A percentile compares a stretch with the other conserved stretches of the same genome.
These are phyloP conservation scores for Penicillium atrosanguineum DNA, from an alignment of 495 filamentous ascomycete genomes.

Conservation along the genomic window DNA sequence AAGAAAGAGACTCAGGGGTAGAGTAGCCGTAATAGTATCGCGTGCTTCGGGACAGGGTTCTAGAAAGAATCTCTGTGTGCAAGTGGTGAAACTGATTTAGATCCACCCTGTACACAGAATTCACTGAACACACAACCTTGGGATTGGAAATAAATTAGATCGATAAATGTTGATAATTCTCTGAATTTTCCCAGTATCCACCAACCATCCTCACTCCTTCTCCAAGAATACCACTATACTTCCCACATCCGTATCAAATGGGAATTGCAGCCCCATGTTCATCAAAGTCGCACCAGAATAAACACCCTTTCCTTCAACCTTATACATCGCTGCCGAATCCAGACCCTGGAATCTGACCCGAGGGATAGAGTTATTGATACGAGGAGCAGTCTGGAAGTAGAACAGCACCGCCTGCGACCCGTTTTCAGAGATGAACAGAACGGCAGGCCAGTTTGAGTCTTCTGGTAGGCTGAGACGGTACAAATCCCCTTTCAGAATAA, in stretches of 20 bases:
- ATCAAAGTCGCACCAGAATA: slow-evolving; percentile 49
- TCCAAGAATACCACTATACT: slow-evolving; percentile 44
- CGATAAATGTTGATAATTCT: too few relatives aligned
- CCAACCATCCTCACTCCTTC: slow-evolving; percentile 16
- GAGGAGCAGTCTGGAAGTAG: slow-evolving; percentile 45
- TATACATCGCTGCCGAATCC: slow-evolving; percentile 42
- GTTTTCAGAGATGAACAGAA: slow-evolving; percentile 48
- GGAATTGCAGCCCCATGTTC: slow-evolving; percentile 45
- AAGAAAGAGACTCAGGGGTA: too few relatives aligned
- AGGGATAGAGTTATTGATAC: slow-evolving; percentile 42
- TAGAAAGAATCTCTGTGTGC: too few relatives aligned
- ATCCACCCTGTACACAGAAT: too few relatives aligned
- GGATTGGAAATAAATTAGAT: too few relatives aligned
- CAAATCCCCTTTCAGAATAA: slow-evolving; percentile 49
- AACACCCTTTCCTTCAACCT: slow-evolving; percentile 35
- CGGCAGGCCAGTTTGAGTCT: slow-evolving; percentile 54
- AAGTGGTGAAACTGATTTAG: too few relatives aligned
- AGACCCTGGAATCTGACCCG: slow-evolving; percentile 45
- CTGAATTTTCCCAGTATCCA: neutral
- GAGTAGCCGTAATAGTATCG: too few relatives aligned
- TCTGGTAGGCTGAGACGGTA: slow-evolving; percentile 52
- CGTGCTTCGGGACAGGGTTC: too few relatives aligned
- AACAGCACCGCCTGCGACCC: slow-evolving; percentile 44
- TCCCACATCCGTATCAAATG: slow-evolving; percentile 38
- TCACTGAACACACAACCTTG: too few relatives aligned